These are phyloP conservation scores for Jamesozyma piceae DNA, from an alignment of 805 yeast genomes.

Conservation along the genomic window DNA sequence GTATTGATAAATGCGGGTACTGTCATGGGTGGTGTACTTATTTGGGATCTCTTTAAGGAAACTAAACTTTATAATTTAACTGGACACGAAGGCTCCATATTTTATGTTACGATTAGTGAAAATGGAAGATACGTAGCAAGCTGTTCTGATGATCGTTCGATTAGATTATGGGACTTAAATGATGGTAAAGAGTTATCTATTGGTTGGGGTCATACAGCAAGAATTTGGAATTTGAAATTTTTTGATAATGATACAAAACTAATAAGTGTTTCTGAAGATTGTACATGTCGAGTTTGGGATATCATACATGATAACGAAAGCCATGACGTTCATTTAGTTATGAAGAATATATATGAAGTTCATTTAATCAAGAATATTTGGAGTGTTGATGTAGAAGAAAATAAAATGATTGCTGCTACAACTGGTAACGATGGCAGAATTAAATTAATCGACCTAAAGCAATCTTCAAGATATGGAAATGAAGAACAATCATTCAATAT, in stretches of 20 bases:
- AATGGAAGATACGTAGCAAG: conserved; percentile 52
- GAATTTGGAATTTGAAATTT: conserved; percentile 80
- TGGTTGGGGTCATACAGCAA: conserved; percentile 95
- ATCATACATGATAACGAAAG: conserved; percentile 23
- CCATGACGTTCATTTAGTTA: conserved; percentile 11
- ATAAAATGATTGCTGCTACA: conserved; percentile 49
- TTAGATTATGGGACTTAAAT: conserved; percentile 59
- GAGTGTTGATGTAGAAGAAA: conserved; percentile 55
- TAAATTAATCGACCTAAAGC: conserved; percentile 47
- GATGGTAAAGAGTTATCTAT: conserved; percentile 54
- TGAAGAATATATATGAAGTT: conserved; percentile 43
- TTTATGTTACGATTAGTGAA: conserved; percentile 58
- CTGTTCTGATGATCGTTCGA: conserved; percentile 91
- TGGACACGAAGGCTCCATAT: conserved; percentile 87
- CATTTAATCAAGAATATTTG: conserved; percentile 85
- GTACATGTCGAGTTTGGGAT: conserved; percentile 74
- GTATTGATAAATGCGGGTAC: conserved; percentile 80
- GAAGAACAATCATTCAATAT: conserved; percentile 26
- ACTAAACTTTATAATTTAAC: conserved; percentile 45
- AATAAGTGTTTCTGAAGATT: conserved; percentile 77
- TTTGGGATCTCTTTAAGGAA: conserved; percentile 54
- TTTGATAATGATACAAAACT: conserved; percentile 33
- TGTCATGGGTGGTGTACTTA: conserved; percentile 75
- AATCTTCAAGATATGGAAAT: conserved; percentile 23
- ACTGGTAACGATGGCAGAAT: conserved; percentile 93